Conservation (phyloP, 1,284 basidiomycete genomes). For the Tremellales sp. region DNA sequence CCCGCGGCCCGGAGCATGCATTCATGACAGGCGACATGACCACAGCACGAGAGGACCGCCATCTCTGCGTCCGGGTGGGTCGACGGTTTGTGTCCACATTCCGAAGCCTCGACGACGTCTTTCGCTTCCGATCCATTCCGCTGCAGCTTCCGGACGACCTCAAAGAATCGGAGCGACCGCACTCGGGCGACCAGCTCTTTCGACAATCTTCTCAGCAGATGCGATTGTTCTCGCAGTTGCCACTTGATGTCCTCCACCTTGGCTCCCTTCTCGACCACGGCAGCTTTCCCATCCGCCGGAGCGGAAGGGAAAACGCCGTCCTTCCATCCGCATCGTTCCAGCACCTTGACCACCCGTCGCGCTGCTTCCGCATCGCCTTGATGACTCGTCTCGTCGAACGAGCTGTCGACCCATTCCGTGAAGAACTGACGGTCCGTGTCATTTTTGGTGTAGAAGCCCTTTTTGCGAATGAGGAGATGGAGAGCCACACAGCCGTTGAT, state of each 20-base stretch:
- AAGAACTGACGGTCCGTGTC: constrained; percentile 35
- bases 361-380: constrained; percentile 57
- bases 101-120: constrained; percentile 25
- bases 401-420: constrained; percentile 34
- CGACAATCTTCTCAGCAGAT: constrained; percentile 72
- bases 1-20: constrained; percentile 71
- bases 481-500: constrained; percentile 62
- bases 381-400: constrained; percentile 51
- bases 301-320: constrained; percentile 21
- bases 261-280: constrained; percentile 28
- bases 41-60: constrained; percentile 82
- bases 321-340: constrained; percentile 49
- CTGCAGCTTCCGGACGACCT: constrained; percentile 80
- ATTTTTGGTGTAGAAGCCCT: constrained; percentile 20
- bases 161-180: constrained; percentile 84
- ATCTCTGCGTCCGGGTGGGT: constrained; percentile 60
- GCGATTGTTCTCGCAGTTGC: constrained; percentile 80
- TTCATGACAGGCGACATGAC: constrained; percentile 73
- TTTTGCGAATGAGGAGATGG: constrained; percentile 36
- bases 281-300: constrained; percentile 42
- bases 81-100: constrained; percentile 49
- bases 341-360: constrained; percentile 34
- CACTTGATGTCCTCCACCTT: constrained; percentile 59
- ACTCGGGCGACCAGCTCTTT: constrained; percentile 85
- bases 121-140: constrained; percentile 59